phyloP scores from a whole-genome alignment of 1,284 basidiomycete species.

The Leucoagaricus sp. region DNA sequence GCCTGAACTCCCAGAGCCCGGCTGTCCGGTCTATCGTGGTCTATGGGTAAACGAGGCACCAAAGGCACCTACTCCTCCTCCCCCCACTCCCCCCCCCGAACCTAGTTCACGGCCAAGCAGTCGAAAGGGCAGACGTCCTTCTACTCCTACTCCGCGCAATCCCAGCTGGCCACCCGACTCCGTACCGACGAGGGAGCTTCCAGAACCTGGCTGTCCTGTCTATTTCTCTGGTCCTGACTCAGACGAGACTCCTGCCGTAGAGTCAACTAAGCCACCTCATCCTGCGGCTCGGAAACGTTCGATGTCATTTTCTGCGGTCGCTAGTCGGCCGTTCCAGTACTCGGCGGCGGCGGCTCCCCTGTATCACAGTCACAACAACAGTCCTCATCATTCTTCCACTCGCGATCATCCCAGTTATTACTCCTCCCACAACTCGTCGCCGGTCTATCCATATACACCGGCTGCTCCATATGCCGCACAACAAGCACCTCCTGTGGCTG shows the following conservation, averaged over 20 bases:
- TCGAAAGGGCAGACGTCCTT: background rate
- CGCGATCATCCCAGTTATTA: slow-evolving; percentile 8
- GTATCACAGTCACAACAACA: background rate
- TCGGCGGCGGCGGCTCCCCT: slow-evolving; percentile 7
- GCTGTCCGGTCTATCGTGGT: slow-evolving; percentile 6
- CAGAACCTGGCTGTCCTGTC: slow-evolving; percentile 5
- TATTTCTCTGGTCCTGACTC: slow-evolving; percentile 10
- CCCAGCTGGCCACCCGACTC: background rate
- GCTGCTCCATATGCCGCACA: background rate
- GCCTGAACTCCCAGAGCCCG: background rate
- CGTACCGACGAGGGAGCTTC: background rate
- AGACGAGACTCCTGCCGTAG: background rate
- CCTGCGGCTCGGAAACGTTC: slow-evolving; percentile 23
- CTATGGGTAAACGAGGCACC: background rate
- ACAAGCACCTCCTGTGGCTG: background rate
- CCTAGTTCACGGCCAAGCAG: background rate
- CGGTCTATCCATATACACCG: slow-evolving; percentile 2
- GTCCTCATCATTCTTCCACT: background rate
- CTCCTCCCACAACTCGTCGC: slow-evolving; percentile 10
- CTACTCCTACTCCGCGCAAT: background rate
- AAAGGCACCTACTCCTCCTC: background rate
- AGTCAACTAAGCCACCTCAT: background rate
- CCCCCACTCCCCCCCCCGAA: background rate
- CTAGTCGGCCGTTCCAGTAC: background rate
- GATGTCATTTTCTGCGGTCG: slow-evolving; percentile 22